These are phyloP conservation scores for Isoetes engelmannii DNA, from an alignment of 83 land plant species.

Conservation along the genomic window DNA sequence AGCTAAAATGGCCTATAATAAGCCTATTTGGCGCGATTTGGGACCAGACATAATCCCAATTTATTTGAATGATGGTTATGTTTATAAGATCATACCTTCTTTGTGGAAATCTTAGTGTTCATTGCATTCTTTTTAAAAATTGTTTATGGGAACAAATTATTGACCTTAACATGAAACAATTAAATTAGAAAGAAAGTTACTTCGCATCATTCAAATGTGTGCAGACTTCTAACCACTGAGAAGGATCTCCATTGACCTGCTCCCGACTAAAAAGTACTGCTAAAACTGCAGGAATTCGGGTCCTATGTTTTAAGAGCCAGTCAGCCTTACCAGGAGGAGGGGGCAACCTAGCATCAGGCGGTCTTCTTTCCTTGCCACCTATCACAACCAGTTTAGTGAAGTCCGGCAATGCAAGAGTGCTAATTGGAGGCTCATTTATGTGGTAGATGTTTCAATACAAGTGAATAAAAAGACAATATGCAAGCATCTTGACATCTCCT, in stretches of 20 bases:
- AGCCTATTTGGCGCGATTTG: too few species aligned
- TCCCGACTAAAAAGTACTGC: constrained; percentile 61
- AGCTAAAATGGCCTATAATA: too few species aligned
- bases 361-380: constrained; percentile 37
- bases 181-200: constrained; percentile 29
- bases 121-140: too few species aligned
- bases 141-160: too few species aligned
- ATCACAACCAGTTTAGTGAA: constrained; percentile 56
- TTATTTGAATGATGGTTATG: too few species aligned
- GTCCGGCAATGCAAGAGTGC: constrained; percentile 83
- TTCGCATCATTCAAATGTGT: constrained; percentile 75
- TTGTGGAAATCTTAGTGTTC: too few species aligned
- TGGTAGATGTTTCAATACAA: too few species aligned
- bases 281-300: constrained; percentile 71
- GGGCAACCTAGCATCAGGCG: constrained; percentile 25
- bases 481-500: too few species aligned
- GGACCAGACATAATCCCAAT: too few species aligned
- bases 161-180: too few species aligned
- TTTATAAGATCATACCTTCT: too few species aligned
- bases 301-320: constrained; percentile 89
- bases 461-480: too few species aligned
- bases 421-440: constrained; percentile 94
- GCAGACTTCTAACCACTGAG: constrained; percentile 94
- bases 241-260: constrained; percentile 75
- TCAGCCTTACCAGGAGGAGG: constrained; percentile 62